phyloP scores from a whole-genome alignment of 1,139 yeast species.

The Protomyces pachydermus region DNA sequence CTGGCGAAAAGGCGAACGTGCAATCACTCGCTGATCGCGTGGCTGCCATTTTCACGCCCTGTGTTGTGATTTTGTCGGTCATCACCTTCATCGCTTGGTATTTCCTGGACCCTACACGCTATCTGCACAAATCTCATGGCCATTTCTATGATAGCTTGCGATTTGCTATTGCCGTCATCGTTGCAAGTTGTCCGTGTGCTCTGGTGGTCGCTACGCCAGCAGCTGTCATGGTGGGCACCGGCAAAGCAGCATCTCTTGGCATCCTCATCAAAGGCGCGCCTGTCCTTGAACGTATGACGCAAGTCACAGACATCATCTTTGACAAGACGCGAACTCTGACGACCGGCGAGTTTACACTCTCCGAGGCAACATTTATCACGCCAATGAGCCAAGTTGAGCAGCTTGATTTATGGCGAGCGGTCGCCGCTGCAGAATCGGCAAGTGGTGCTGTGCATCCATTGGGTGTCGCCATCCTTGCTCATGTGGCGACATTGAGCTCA shows the following conservation, averaged over 20 bases:
- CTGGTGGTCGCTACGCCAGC: conserved; percentile 96
- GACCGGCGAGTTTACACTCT: conserved; percentile 67
- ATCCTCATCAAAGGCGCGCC: conserved; percentile 92
- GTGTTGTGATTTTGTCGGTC: conserved; percentile 57
- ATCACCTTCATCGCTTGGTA: conserved; percentile 69
- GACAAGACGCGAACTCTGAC: conserved; percentile 97
- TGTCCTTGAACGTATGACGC: conserved; percentile 69
- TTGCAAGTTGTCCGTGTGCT: conserved; percentile 98
- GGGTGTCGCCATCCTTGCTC: background rate
- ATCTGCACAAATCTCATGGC: conserved; percentile 48
- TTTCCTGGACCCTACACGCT: conserved; percentile 40
- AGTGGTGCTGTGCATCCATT: conserved; percentile 47
- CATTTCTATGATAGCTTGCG: conserved; percentile 65
- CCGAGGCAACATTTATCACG: conserved; percentile 29
- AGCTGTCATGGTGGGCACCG: conserved; percentile 98
- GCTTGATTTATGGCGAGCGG: conserved; percentile 51
- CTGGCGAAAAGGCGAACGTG: conserved; percentile 73
- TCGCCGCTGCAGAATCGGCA: conserved; percentile 61
- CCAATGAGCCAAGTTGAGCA: background rate
- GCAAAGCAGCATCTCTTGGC: conserved; percentile 87
- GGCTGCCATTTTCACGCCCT: conserved; percentile 82
- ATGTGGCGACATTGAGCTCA: background rate
- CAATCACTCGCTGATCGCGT: conserved; percentile 80
- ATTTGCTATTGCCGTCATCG: conserved; percentile 86
- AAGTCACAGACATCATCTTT: conserved; percentile 64